Evolutionary conservation across 805 yeast species (phyloP).

Genomic region (Candida sakaeoensis): DNA sequence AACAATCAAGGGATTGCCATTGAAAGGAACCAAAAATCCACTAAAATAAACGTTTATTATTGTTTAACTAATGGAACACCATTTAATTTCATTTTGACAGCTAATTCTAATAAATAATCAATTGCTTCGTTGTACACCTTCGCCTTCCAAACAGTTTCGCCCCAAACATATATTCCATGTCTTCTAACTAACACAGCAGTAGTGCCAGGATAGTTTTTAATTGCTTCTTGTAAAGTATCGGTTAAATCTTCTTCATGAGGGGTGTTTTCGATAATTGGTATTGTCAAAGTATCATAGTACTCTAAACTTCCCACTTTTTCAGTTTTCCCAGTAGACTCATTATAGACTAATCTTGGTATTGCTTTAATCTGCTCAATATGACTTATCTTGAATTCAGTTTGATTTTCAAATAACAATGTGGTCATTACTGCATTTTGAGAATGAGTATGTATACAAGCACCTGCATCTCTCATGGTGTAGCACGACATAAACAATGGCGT

Average conservation of each 20-base stretch:
- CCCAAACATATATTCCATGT: conserved; percentile 98
- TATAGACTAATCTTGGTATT: conserved; percentile 51
- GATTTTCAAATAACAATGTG: conserved; percentile 59
- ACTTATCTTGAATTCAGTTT: conserved; percentile 67
- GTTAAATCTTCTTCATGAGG: conserved; percentile 85
- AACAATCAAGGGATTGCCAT: conserved; percentile 25
- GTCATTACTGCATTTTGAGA: conserved; percentile 85
- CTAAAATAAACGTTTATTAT: conserved; percentile 10
- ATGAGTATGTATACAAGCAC: conserved; percentile 94
- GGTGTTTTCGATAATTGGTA: conserved; percentile 89
- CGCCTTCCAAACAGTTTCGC: conserved; percentile 87
- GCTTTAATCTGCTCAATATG: conserved; percentile 93
- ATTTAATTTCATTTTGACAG: conserved; percentile 71
- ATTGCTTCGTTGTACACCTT: conserved; percentile 90
- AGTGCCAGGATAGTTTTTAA: conserved; percentile 67
- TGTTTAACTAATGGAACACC: conserved; percentile 40
- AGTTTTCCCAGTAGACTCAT: conserved; percentile 33
- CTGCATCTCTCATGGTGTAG: conserved; percentile 65
- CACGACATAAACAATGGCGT: conserved; percentile 83
- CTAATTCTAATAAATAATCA: conserved; percentile 82
- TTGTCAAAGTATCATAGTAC: conserved; percentile 68
- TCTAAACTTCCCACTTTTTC: conserved; percentile 65
- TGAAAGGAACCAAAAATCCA: conserved; percentile 40
- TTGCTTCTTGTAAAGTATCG: conserved; percentile 59
- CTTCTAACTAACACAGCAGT: conserved; percentile 87